These are phyloP conservation scores for Penstemon eatonii DNA, from an alignment of 257 asterid species.

Conservation along the genomic window DNA sequence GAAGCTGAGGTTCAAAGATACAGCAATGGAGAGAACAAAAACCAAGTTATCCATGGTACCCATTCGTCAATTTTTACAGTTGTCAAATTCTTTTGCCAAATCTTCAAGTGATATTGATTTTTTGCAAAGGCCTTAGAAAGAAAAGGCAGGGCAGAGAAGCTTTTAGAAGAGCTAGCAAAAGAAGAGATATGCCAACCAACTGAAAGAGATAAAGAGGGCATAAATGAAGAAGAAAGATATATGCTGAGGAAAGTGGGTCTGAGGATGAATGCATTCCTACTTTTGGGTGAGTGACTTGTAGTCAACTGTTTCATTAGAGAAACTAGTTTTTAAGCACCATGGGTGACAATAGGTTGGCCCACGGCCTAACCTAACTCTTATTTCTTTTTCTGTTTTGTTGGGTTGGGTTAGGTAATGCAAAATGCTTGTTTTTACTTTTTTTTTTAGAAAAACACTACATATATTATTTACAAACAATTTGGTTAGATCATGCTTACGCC, in stretches of 20 bases:
- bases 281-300: conserved; percentile 63
- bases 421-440: no score
- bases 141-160: conserved; percentile 76
- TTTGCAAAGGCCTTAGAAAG: conserved; percentile 73
- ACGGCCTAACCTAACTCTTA: no score
- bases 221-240: conserved; percentile 92
- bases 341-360: no score
- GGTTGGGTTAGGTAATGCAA: no score
- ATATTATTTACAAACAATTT: no score
- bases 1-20: conserved; percentile 40
- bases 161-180: conserved; percentile 62
- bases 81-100: conserved; percentile 23
- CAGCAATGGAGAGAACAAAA: conserved; percentile 54
- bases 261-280: conserved; percentile 85
- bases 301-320: conserved; percentile 4
- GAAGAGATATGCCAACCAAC: conserved; percentile 56
- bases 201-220: conserved; percentile 85
- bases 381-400: no score
- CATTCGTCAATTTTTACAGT: conserved; percentile 26
- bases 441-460: no score
- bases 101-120: conserved; percentile 25
- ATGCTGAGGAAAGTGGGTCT: conserved; percentile 95
- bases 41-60: conserved; percentile 68
- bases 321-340: not conserved
- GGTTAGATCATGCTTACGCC: no score